Evolutionary conservation across 257 asterid genomes (phyloP).

Genomic region (Osmanthus fragrans): DNA sequence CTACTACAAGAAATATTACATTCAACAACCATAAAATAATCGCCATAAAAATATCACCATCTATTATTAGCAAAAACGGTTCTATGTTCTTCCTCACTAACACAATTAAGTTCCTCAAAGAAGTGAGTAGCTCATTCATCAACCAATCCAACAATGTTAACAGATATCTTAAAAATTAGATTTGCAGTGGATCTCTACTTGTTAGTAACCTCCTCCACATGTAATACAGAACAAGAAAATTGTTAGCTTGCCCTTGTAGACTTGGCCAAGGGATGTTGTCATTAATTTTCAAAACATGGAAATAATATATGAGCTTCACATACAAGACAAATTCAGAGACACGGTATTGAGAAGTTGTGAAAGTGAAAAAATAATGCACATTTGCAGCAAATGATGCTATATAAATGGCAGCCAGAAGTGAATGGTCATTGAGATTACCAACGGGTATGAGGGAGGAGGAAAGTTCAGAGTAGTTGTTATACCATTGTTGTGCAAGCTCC

Average conservation of each 20-base stretch:
- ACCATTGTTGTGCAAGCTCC: conserved; percentile 97
- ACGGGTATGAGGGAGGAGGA: conserved; percentile 97
- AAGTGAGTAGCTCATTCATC: too few relatives aligned
- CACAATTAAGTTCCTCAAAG: conserved; percentile 87
- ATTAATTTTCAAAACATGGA: too few relatives aligned
- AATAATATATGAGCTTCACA: conserved; percentile 17
- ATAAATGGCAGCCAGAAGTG: neutral
- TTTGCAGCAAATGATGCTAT: conserved; percentile 2
- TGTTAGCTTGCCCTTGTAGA: too few relatives aligned
- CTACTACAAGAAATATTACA: too few relatives aligned
- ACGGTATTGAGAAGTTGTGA: neutral
- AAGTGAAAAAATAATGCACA: neutral
- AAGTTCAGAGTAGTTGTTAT: conserved; percentile 80
- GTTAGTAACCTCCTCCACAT: too few relatives aligned
- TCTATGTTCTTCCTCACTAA: conserved; percentile 96
- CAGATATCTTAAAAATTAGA: too few relatives aligned
- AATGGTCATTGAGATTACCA: conserved; percentile 53
- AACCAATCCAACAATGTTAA: neutral
- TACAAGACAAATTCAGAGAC: conserved; percentile 9
- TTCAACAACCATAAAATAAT: too few relatives aligned
- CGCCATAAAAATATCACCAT: too few relatives aligned
- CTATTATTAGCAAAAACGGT: too few relatives aligned
- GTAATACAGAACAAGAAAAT: too few relatives aligned
- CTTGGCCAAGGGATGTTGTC: too few relatives aligned
- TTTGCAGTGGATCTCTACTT: too few relatives aligned